Base-by-base conservation (phyloP, 2,329 filamentous ascomycete genomes). In the Berkeleyomyces rouxiae region DNA sequence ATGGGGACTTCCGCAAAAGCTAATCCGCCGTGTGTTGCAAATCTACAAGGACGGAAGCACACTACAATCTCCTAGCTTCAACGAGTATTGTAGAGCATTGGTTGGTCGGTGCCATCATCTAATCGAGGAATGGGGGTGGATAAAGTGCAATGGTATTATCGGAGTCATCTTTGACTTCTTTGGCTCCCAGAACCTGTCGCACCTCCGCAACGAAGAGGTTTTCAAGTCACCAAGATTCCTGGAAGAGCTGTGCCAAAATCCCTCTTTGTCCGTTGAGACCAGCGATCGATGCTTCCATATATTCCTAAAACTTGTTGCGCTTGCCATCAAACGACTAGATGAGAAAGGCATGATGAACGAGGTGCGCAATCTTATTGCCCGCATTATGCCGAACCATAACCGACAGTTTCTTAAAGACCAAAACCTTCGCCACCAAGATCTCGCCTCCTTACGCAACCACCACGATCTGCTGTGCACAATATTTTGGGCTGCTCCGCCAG, bases 81-180 rank as follows among this genome's bases (percentile, higher is more conserved):
- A 85, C 66, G 79, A 81, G 64, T 87, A 87, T 67, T 84, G 81
- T 65, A 77, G 80, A 16, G 78, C 81, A 4, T 69, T 84, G 3
- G 72, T 86, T 40, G 76, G 76, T 16, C 79, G 84, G 39, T 87
- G 84, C 65, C 79, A 86, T 68, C 80, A 80, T 68, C 75, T 86
- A 7, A 79, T 85, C 57, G 74, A 79, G 63, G 79, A 83, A 70
- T 87, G 84, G 84, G 82, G 82, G 3, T 87, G 84, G 84, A 75
- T 75, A 44, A 80, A 75, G 65, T 81, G 79, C 67, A 79, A 78
- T 57, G 73, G 76, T 9, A 76, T 86, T 11, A 73, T 86, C 40
- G 82, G 83, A 1, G 74, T 78, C 1, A 78, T 87, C 2, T 87
- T 86, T 66, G 83, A 87, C 70, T 86, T 86, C 68, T 87, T 86